phyloP scores from a whole-genome alignment of 371 early-diverging fungal genomes.

The Rhizopus stolonifer region DNA sequence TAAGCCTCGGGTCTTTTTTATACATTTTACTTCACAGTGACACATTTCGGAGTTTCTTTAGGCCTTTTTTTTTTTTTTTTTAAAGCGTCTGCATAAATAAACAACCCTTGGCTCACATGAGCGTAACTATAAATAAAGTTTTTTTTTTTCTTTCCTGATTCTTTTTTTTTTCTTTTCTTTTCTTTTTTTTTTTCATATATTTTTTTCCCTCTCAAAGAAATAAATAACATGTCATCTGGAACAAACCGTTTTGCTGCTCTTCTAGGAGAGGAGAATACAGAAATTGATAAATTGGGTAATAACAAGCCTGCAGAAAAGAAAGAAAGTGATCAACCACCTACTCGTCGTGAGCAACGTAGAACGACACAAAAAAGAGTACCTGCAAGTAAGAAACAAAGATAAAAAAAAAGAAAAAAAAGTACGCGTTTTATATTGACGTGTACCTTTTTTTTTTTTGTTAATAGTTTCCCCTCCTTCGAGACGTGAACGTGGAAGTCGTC shows the following conservation, averaged over 20 bases:
- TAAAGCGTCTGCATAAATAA: no score
- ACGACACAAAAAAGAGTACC: conserved; percentile 16
- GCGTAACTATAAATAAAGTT: no score
- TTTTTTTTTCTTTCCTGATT: no score
- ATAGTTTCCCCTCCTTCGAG: conserved; percentile 48
- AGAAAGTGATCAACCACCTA: conserved; percentile 16
- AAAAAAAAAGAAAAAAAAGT: conserved; percentile 1
- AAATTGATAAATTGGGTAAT: conserved; percentile 46
- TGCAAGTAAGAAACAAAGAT: conserved; percentile 23
- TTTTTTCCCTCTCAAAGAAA: no score
- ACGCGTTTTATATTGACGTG: background rate
- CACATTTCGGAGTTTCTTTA: no score
- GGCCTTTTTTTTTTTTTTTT: no score
- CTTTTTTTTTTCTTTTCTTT: background rate
- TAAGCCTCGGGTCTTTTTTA: no score
- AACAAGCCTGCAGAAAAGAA: conserved; percentile 34
- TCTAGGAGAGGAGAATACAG: conserved; percentile 37
- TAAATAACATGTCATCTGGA: conserved; percentile 34
- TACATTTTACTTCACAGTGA: no score
- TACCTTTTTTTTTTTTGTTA: background rate
- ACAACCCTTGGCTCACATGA: no score
- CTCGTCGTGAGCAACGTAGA: conserved; percentile 22
- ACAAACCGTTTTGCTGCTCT: conserved; percentile 37
- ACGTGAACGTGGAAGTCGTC: conserved; percentile 24
- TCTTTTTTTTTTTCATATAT: conserved; percentile 1